A percentile compares a stretch with the other conserved stretches of the same genome.
Evolutionary conservation across 2,329 filamentous ascomycete species (phyloP).

Genomic region (Colletotrichum lentis): DNA sequence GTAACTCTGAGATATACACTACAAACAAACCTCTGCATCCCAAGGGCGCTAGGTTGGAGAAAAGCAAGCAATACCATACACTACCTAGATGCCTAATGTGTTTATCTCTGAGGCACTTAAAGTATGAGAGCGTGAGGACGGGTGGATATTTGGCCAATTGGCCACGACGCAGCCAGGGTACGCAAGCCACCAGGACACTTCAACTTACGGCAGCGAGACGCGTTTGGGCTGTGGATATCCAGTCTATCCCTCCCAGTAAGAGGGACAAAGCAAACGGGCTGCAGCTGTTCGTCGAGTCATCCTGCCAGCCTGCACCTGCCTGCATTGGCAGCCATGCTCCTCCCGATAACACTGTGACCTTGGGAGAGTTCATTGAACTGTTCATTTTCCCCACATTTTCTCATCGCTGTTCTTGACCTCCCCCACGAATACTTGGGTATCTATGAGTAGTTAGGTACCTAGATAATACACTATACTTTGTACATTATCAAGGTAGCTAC

Average conservation of each 20-base stretch:
- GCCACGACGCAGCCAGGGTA: conserved; percentile 20
- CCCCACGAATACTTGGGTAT: too few relatives aligned
- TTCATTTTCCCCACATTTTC: conserved; percentile 29
- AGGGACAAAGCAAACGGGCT: conserved; percentile 13
- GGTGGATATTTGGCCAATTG: conserved; percentile 21
- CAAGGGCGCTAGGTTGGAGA: neutral
- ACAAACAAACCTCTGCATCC: conserved; percentile 5
- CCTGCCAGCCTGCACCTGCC: conserved; percentile 20
- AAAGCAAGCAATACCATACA: neutral
- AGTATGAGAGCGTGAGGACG: neutral
- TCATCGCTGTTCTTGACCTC: too few relatives aligned
- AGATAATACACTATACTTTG: too few relatives aligned
- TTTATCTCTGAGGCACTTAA: neutral
- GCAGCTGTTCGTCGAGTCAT: conserved; percentile 27
- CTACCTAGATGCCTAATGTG: too few relatives aligned
- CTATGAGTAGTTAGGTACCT: too few relatives aligned
- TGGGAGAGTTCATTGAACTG: neutral
- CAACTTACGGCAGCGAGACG: conserved; percentile 19
- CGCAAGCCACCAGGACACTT: conserved; percentile 18
- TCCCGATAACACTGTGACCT: conserved; percentile 16
- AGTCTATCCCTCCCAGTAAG: neutral
- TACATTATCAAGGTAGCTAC: too few relatives aligned
- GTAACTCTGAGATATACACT: conserved; percentile 10
- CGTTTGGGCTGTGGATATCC: conserved; percentile 12
- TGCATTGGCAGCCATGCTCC: conserved; percentile 1